phyloP scores from a whole-genome alignment of 2,329 filamentous ascomycete species.

The Penicillium sp. region DNA sequence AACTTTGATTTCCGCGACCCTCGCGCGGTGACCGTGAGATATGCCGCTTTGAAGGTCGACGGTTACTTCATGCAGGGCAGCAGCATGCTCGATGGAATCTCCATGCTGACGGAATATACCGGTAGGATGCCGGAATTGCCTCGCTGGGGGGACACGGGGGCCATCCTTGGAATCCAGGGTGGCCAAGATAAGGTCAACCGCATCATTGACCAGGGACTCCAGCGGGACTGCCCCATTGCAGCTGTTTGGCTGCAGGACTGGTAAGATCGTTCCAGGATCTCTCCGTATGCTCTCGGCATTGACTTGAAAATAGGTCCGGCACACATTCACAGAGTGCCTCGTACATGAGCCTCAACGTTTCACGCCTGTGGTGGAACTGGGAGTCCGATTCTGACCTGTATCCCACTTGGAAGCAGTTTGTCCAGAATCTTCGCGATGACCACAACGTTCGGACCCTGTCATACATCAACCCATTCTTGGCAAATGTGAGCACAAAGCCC shows the following conservation, averaged over 20 bases:
- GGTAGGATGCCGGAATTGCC: conserved; percentile 36
- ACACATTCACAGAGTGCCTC: conserved; percentile 35
- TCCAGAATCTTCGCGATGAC: conserved; percentile 31
- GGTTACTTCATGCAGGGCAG: conserved; percentile 23
- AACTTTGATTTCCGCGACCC: conserved; percentile 30
- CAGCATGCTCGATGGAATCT: conserved; percentile 32
- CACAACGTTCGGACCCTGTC: conserved; percentile 31
- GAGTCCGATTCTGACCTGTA: conserved; percentile 36
- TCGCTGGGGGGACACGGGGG: conserved; percentile 29
- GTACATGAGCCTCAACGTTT: conserved; percentile 32
- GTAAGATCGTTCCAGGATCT: conserved; percentile 6
- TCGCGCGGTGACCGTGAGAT: conserved; percentile 20
- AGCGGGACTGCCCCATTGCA: conserved; percentile 32
- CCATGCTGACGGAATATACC: conserved; percentile 35
- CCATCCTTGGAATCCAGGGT: conserved; percentile 39
- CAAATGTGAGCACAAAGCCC: conserved; percentile 35
- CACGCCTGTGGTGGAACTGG: conserved; percentile 43
- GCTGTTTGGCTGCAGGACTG: conserved; percentile 40
- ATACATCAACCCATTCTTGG: conserved; percentile 38
- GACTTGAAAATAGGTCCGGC: conserved; percentile 21
- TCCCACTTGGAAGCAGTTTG: conserved; percentile 36
- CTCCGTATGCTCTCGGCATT: not conserved
- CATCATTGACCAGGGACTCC: conserved; percentile 33
- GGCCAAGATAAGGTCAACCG: conserved; percentile 36
- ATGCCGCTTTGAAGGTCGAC: conserved; percentile 13